Evolutionary conservation across 2,329 filamentous ascomycete genomes (phyloP).

Genomic region (Cercospora zeina): DNA sequence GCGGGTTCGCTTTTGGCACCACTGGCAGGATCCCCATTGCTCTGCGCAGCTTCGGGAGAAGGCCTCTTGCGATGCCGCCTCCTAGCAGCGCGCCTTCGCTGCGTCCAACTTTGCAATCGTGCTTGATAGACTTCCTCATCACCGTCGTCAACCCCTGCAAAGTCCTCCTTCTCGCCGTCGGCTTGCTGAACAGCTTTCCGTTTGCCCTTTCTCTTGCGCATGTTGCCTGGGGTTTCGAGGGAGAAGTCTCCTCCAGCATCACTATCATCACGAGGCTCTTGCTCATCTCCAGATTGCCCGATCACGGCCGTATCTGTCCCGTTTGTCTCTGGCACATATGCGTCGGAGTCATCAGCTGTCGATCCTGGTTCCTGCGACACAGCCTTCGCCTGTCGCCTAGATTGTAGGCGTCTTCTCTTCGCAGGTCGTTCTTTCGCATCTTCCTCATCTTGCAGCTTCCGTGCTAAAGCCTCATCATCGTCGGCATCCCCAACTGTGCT

Average conservation of each 20-base stretch:
- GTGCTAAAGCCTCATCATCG: slow-evolving; percentile 38
- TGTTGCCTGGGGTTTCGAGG: slow-evolving; percentile 43
- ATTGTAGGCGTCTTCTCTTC: slow-evolving; percentile 46
- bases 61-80: slow-evolving; percentile 37
- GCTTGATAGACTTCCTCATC: slow-evolving; percentile 77
- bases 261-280: slow-evolving; percentile 40
- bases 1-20: slow-evolving; percentile 28
- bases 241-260: slow-evolving; percentile 42
- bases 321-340: slow-evolving; percentile 45
- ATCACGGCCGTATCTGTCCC: slow-evolving; percentile 45
- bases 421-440: slow-evolving; percentile 43
- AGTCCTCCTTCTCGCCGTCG: slow-evolving; percentile 51
- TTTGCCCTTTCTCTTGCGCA: slow-evolving; percentile 42
- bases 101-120: slow-evolving; percentile 74
- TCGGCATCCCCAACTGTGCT: slow-evolving; percentile 30
- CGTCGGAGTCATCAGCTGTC: slow-evolving; percentile 44
- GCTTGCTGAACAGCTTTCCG: slow-evolving; percentile 30
- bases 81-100: slow-evolving; percentile 62
- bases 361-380: slow-evolving; percentile 29
- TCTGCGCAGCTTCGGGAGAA: slow-evolving; percentile 21
- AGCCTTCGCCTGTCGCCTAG: slow-evolving; percentile 29
- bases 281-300: slow-evolving; percentile 44
- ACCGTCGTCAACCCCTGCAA: slow-evolving; percentile 78
- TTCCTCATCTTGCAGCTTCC: slow-evolving; percentile 40
- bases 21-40: not conserved